A percentile compares a stretch with the other conserved stretches of the same genome.
Evolutionary conservation across 805 yeast genomes (phyloP).

Genomic region (Candida andamanensis): DNA sequence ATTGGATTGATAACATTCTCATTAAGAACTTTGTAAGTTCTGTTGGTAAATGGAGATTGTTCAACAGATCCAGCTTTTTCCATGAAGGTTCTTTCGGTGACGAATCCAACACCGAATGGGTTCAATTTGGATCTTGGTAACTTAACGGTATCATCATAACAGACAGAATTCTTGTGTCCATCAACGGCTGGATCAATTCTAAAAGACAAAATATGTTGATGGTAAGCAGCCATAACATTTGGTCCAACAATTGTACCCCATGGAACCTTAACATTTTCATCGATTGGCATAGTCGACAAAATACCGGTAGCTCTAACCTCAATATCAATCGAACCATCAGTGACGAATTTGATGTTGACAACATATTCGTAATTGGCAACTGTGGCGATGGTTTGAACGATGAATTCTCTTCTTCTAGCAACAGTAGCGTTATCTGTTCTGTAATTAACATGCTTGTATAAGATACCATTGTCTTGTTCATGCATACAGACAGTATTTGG

Average conservation of each 20-base stretch:
- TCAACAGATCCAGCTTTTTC: constrained; percentile 70
- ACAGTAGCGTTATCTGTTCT: constrained; percentile 67
- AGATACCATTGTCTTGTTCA: constrained; percentile 71
- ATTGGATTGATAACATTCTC: constrained; percentile 66
- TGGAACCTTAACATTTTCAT: constrained; percentile 59
- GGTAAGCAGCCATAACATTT: constrained; percentile 78
- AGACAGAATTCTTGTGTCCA: constrained; percentile 73
- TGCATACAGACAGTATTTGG: constrained; percentile 77
- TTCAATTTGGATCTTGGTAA: constrained; percentile 53
- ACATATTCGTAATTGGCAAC: constrained; percentile 83
- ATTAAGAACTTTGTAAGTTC: constrained; percentile 71
- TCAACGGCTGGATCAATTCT: constrained; percentile 81
- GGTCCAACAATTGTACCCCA: constrained; percentile 78
- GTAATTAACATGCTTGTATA: constrained; percentile 77
- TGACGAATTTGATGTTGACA: constrained; percentile 65
- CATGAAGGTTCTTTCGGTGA: constrained; percentile 55
- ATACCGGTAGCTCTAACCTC: constrained; percentile 87
- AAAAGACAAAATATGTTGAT: constrained; percentile 74
- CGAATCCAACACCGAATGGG: constrained; percentile 68
- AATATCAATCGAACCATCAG: constrained; percentile 71
- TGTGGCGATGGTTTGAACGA: constrained; percentile 76
- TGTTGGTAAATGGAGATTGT: constrained; percentile 70
- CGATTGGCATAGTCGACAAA: constrained; percentile 78
- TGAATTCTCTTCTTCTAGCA: constrained; percentile 73
- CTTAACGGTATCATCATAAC: constrained; percentile 62